A percentile compares a stretch with the other conserved stretches of the same genome.
Conservation (phyloP, 2,329 filamentous ascomycete genomes). For the Trichothecium roseum region DNA sequence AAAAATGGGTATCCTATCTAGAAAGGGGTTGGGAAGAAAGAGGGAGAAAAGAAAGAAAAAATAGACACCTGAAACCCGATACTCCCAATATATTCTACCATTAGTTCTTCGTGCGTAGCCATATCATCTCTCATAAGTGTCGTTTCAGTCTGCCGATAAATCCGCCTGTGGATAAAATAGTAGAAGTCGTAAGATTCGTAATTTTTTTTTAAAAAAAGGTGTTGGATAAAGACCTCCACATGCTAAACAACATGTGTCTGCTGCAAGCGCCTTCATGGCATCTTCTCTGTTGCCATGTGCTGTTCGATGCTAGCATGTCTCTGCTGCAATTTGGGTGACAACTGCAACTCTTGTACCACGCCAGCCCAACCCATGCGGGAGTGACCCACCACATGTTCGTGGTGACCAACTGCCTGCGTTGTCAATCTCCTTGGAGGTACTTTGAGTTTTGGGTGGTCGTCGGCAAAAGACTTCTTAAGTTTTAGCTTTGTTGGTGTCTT, state of each 20-base stretch:
- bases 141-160: neutral
- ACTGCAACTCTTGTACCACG: conserved; percentile 52
- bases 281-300: conserved; percentile 31
- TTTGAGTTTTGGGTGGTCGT: conserved; percentile 28
- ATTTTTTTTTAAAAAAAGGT: too few species aligned
- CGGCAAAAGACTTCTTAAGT: conserved; percentile 30
- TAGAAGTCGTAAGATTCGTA: neutral
- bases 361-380: conserved; percentile 51
- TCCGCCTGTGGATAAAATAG: neutral
- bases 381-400: conserved; percentile 32
- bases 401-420: conserved; percentile 42
- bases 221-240: too few species aligned
- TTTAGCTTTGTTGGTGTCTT: conserved; percentile 16
- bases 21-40: too few species aligned
- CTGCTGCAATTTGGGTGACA: conserved; percentile 48
- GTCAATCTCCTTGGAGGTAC: conserved; percentile 42
- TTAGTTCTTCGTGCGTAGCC: neutral
- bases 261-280: conserved; percentile 5
- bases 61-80: too few species aligned
- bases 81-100: neutral
- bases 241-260: too few species aligned
- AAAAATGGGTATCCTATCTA: conserved; percentile 29
- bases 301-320: conserved; percentile 53
- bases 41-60: too few species aligned
- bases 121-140: neutral